Base-by-base conservation (phyloP, 2,329 filamentous ascomycete species). In the Graphiopsis chlorocephala region DNA sequence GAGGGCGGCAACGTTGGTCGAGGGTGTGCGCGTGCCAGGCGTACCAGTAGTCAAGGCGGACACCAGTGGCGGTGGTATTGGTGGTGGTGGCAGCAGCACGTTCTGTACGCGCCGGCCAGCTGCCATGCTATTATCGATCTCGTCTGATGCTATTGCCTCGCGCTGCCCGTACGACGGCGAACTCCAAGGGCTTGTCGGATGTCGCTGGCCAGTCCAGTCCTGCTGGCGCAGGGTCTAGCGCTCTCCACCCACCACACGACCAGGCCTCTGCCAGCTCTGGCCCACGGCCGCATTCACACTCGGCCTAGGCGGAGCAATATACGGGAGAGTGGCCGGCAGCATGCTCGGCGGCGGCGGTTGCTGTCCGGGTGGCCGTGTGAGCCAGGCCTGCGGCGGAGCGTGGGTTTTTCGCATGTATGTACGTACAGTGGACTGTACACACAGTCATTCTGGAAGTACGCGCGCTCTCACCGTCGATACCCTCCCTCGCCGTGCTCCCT, bases 301-400 rank as follows among this genome's bases (percentile, higher is more conserved):
- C 62, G 62, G 56, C 38, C 62, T 64, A 47, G 62, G 62, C 62
- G 62, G 62, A 64, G 55, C 62, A 64, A 45, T 45, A 29, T 62
- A 45, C 60, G 45, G 53, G 62, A 57, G 48, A 56, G n/a, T 64
- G 38, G 53, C 62, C 62, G 62, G 62, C 62, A 56, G 33, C 53
- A 50, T 59, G 62, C 52, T 64, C 52, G 62, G 62, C 56, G 62
- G 52, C 52, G 62, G 62, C 56, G 62, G 38, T 64, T 64, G 62
- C 62, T 53, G 45, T 26, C 59, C 59, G 59, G 45, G 33, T 33
- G 58, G 26, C 58, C 45, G 58, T 33, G 23, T 33, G 23, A 15
- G 57, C 57, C 53, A 35, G 50, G 26, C 50, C 50, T 29, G 28
- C 25, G n/a, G 28, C 38, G 38, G 38, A 45, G 38, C 38, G n/a